Base-by-base conservation (phyloP, 768 basidiomycete genomes). In the Hericium coralloides region DNA sequence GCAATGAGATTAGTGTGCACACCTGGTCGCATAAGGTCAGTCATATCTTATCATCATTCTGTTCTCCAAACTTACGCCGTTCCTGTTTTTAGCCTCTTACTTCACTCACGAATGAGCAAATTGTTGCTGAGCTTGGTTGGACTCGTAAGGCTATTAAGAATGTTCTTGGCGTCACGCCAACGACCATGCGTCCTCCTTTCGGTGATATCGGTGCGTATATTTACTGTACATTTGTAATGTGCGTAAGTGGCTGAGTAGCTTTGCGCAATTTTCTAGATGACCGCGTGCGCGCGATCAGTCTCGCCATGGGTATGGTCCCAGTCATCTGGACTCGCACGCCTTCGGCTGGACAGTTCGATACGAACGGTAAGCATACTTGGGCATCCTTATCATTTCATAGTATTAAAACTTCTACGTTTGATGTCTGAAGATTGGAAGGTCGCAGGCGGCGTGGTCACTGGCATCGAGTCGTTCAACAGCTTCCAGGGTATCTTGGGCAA, bases 71-170 rank as follows among this genome's bases (percentile, higher is more conserved):
- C 70, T 56, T 53, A 68, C 37, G 58, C 36, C n/a, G n/a, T 55
- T 41, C 31, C 38, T 15, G 58, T 49, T 12, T 8, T 38, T 58
- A 85, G 85, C 76, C 77, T 23, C 75, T 84, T 55, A 91, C 90
- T 0, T 73, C 78, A 39, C 74, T 90, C 60, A 85, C 89, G 45
- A 97, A 81, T 63, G 84, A 79, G 66, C 78, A 95, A 74, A 79
- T 95, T 53, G 92, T 98, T 15, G 95, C 93, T 20, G 94, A 98
- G 72, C 76, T 98, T 38, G 94, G 92, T 52, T 98, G 90, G 87
- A 88, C 92, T 55, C 87, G 87, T 55, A 83, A 89, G 70, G 83
- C 85, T 53, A 95, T 98, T 74, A 84, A 87, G 71, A 67, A 67
- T 2, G 80, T 88, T 20, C 72, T 88, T 57, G 88, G 88, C 61